Evolutionary conservation across 163 green algal genomes (phyloP), one percentile per base, ranked within the genome.

Genomic region (Prototheca cutis): DNA sequence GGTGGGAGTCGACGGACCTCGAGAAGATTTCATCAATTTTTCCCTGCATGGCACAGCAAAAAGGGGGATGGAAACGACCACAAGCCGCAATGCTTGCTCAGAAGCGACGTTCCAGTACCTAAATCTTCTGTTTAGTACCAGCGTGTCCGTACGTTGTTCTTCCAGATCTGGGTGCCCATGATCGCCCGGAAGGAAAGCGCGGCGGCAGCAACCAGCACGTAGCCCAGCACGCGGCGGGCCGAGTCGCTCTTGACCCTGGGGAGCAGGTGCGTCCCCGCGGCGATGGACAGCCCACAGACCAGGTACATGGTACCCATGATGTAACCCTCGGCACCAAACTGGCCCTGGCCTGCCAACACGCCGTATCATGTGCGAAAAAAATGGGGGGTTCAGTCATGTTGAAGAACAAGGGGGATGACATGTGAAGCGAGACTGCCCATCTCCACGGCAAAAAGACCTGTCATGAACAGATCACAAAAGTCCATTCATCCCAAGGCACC

Each of bases 291-390:
- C n/a, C 61, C 71, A 19, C 68, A 58, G 4, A 33, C n/a, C 24
- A 61, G 57, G 61, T 73, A 73, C 2, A 70, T 52, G 3, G 68
- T 68, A 32, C 84, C 84, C 76, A 91, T 85, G 45, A 88, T 73
- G 64, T 92, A 92, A 24, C 86, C 86, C 67, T 94, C 86, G 4
- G 72, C 76, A 6, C 86, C 86, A 24, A 92, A 68, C 63, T 92
- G 84, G 0, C 70, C 65, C 23, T 65, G 51, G 33, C 67, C 67
- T 29, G 40, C 8, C 32, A 40, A 32, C 24, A 13, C 32, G 3
- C 4, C 23, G 55, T 25, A 31, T 39, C 18, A 53, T 4, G 5
- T 29, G 40, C 29, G 8, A 6, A 39, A 61, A 24, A 6, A 30
- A 4, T 3, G 40, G 40, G 25, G 42, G 56, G 3, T 27, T 4